Evolutionary conservation across 2,329 filamentous ascomycete species (phyloP).

Genomic region (Nannizziopsis arthrosporioides): DNA sequence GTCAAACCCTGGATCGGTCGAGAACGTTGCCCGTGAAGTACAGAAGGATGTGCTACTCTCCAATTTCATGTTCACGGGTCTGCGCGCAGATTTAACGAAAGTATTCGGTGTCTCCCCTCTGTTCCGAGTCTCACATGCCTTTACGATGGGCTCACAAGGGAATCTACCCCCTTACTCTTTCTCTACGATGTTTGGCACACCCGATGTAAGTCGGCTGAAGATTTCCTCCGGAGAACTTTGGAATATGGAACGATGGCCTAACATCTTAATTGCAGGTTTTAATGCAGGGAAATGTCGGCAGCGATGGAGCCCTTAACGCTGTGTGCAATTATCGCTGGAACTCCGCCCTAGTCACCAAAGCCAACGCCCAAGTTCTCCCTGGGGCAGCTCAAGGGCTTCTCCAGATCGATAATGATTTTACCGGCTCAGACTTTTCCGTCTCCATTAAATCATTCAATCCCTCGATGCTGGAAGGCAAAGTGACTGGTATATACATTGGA

Average conservation of each 20-base stretch:
- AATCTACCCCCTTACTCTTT: constrained; percentile 84
- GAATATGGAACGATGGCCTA: background rate
- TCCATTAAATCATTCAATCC: constrained; percentile 92
- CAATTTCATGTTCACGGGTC: constrained; percentile 92
- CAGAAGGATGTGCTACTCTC: constrained; percentile 92
- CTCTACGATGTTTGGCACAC: constrained; percentile 83
- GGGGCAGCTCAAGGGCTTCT: constrained; percentile 72
- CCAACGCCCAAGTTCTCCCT: constrained; percentile 71
- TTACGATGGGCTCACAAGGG: constrained; percentile 80
- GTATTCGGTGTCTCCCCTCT: constrained; percentile 85
- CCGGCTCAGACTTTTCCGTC: constrained; percentile 81
- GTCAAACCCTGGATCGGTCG: constrained; percentile 82
- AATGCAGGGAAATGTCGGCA: constrained; percentile 89
- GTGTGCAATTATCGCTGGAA: constrained; percentile 91
- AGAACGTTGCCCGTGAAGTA: constrained; percentile 80
- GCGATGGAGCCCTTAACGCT: constrained; percentile 73
- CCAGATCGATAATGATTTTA: constrained; percentile 92
- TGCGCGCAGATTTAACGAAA: constrained; percentile 94
- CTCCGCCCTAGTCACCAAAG: constrained; percentile 69
- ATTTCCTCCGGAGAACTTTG: background rate
- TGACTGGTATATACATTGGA: constrained; percentile 91
- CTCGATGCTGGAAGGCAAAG: constrained; percentile 78
- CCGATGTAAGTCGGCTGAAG: constrained; percentile 54
- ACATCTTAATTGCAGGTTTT: constrained; percentile 54
- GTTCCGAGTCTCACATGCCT: constrained; percentile 95